Percentiles rank a stretch among this genome's conserved stretches.
Conservation (phyloP, 2,329 filamentous ascomycete genomes). For the Microsporum ferrugineum region DNA sequence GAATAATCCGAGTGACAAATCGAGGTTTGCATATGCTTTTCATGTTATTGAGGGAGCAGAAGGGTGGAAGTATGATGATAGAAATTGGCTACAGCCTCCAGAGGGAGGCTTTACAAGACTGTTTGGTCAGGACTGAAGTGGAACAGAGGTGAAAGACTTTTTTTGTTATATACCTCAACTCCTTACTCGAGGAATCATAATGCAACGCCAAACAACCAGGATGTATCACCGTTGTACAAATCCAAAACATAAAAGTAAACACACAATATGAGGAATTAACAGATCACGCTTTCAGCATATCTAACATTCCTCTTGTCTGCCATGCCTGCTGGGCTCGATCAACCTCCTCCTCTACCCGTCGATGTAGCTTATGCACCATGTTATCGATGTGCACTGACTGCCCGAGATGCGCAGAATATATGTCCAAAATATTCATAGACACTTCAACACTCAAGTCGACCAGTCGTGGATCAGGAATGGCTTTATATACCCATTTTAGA, state of each 20-base stretch:
- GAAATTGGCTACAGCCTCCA: constrained; percentile 89
- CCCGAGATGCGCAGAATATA: constrained; percentile 72
- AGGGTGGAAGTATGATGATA: constrained; percentile 58
- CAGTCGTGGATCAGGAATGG: constrained; percentile 73
- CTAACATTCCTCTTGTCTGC: constrained; percentile 78
- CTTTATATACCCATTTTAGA: constrained; percentile 67
- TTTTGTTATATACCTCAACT: background rate
- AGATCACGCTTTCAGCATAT: constrained; percentile 46
- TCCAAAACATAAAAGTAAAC: background rate
- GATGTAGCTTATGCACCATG: constrained; percentile 57
- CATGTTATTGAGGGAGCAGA: constrained; percentile 82
- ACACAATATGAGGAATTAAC: background rate
- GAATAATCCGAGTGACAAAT: constrained; percentile 74
- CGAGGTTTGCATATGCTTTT: constrained; percentile 92
- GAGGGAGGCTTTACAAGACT: constrained; percentile 64
- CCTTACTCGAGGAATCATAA: background rate
- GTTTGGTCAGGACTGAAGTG: constrained; percentile 23
- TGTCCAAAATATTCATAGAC: constrained; percentile 67
- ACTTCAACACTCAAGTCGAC: constrained; percentile 73
- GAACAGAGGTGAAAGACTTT: background rate
- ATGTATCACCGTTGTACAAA: background rate
- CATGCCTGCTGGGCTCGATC: constrained; percentile 74
- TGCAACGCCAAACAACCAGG: background rate
- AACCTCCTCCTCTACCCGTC: constrained; percentile 62
- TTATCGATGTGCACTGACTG: constrained; percentile 61